Evolutionary conservation across 805 yeast genomes (phyloP).

Genomic region (Starmerella ratchasimensis): DNA sequence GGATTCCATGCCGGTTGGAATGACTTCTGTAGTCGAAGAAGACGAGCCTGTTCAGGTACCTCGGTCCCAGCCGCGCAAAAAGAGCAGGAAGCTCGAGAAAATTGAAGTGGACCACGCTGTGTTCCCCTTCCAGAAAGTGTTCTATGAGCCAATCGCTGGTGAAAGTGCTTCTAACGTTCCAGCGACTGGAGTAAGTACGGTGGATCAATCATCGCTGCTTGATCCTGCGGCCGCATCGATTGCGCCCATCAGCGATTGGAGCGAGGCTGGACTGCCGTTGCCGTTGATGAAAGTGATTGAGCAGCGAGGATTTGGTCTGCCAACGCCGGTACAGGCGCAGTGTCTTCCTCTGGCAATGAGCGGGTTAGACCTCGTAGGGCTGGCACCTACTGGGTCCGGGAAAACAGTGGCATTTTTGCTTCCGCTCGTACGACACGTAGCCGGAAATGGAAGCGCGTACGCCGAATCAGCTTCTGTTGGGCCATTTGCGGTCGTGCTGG

Average conservation of each 20-base stretch:
- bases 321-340: slow-evolving; percentile 84
- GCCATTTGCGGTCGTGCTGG: slow-evolving; percentile 64
- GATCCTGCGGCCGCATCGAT: slow-evolving; percentile 20
- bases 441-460: slow-evolving; percentile 46
- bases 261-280: slow-evolving; percentile 64
- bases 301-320: slow-evolving; percentile 40
- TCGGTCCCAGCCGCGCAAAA: too few species aligned
- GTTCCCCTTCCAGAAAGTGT: slow-evolving; percentile 3
- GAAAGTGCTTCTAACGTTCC: too few species aligned
- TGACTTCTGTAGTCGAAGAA: too few species aligned
- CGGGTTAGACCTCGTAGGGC: slow-evolving; percentile 81
- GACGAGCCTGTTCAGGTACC: too few species aligned
- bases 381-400: slow-evolving; percentile 95
- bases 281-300: slow-evolving; percentile 40
- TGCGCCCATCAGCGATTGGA: slow-evolving; percentile 62
- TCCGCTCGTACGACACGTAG: slow-evolving; percentile 73
- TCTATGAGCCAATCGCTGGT: slow-evolving; percentile 8
- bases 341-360: slow-evolving; percentile 82
- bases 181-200: too few species aligned
- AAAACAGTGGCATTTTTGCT: slow-evolving; percentile 79
- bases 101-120: not conserved
- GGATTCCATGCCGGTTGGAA: too few species aligned
- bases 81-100: slow-evolving; percentile 3
- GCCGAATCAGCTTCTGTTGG: slow-evolving; percentile 28
- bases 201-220: too few species aligned